Base-by-base conservation (phyloP, 2,329 filamentous ascomycete species). In the Alternaria incomplexa region DNA sequence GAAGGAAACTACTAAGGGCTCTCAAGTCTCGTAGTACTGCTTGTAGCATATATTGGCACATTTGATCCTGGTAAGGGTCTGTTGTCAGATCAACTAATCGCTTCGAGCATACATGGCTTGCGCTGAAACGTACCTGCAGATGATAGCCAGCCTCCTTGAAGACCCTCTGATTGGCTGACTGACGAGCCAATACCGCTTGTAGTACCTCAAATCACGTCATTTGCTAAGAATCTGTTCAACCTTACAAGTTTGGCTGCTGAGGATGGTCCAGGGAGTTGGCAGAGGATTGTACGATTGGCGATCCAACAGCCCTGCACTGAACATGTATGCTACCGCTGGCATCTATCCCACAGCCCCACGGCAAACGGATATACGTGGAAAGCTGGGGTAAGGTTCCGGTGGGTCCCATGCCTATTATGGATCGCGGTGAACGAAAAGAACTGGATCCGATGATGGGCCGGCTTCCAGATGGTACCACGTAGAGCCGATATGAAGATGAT, bases 311-410 rank as follows among this genome's bases (percentile, higher is more conserved):
- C 45, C 26, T 67, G 64, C 17, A 45, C 13, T 56, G 28, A 32
- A 23, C 8, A 52, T 40, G 54, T 56, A 63, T 23, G 26, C 36
- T 61, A 36, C 64, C 55, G 45, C 32, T 47, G 36, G 30, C 51
- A 48, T 46, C n/a, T 40, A 44, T 30, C 45, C 51, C 47, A 46
- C 20, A 53, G 43, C 43, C 62, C 52, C 43, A 61, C 17, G 20
- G 26, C 36, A 30, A 45, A 13, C 20, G 40, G 23, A 25, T 22
- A 47, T 40, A 57, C 22, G 56, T 45, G 45, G 46, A 45, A 53
- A 23, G 54, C 56, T 52, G 44, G 55, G 59, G 40, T 46, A 53
- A 30, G 22, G 2, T 60, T 61, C 66, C 64, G 61, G 26, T 36
- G 57, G 58, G 46, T 23, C 40, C 53, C 45, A 56, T 54, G 45